Conservation (phyloP, 139 green algal species). For the Gonium pectorale region DNA sequence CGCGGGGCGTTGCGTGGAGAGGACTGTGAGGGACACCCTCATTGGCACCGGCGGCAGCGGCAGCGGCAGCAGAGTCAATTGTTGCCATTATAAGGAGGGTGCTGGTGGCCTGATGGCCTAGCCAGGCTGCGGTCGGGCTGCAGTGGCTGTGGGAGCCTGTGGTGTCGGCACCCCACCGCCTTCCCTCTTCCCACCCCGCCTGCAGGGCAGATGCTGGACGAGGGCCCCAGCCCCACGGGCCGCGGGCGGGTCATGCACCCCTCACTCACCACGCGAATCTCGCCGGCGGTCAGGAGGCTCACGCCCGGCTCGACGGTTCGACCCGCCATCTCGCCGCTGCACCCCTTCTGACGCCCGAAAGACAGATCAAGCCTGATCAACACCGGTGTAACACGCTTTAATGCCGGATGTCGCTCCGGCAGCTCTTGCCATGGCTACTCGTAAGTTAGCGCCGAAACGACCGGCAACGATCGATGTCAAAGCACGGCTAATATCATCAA, state of each 20-base stretch:
- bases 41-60: background rate
- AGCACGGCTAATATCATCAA: too few species aligned
- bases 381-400: too few species aligned
- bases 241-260: background rate
- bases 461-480: too few species aligned
- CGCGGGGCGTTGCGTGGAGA: background rate
- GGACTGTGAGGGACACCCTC: background rate
- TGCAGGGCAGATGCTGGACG: background rate
- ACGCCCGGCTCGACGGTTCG: constrained; percentile 72
- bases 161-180: background rate
- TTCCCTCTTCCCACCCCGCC: background rate
- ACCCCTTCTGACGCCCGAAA: background rate
- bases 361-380: background rate
- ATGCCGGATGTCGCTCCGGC: too few species aligned
- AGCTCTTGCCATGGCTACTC: too few species aligned
- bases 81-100: background rate
- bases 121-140: too few species aligned
- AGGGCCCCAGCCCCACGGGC: background rate
- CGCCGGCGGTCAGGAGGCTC: constrained; percentile 73
- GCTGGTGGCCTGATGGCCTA: too few species aligned
- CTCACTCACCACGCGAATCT: constrained; percentile 79
- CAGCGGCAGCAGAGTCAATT: background rate
- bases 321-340: constrained; percentile 14
- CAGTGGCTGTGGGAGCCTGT: background rate
- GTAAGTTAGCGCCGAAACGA: too few species aligned